Percentiles rank a stretch among this genome's conserved stretches.
These are phyloP conservation scores for Fusarium brevicatenulatum DNA, from an alignment of 2,329 filamentous ascomycete species.

Conservation along the genomic window DNA sequence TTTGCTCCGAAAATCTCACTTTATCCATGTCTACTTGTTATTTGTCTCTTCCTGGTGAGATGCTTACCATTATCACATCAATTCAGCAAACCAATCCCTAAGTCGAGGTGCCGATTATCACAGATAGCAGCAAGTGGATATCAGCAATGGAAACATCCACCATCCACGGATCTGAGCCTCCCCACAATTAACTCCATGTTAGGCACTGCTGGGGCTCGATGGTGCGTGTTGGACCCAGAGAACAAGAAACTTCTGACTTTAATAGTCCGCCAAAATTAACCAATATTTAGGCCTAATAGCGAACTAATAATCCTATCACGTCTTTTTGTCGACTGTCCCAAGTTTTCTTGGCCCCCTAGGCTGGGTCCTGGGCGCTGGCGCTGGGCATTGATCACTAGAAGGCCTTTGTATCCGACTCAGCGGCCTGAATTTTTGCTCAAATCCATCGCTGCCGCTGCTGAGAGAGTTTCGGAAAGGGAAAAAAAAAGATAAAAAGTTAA, in stretches of 20 bases:
- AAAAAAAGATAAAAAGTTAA: slow-evolving; percentile 33
- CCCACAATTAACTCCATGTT: slow-evolving; percentile 30
- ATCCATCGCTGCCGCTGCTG: slow-evolving; percentile 27
- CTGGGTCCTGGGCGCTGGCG: neutral
- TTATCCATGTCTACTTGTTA: neutral
- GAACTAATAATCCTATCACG: neutral
- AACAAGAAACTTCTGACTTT: neutral
- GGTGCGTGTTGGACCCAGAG: slow-evolving; percentile 21
- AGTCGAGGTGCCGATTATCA: neutral
- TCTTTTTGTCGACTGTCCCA: neutral
- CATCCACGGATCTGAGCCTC: slow-evolving; percentile 13
- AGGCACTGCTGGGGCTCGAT: slow-evolving; percentile 33
- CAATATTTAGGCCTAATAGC: neutral
- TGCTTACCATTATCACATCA: slow-evolving; percentile 30
- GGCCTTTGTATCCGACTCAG: slow-evolving; percentile 32
- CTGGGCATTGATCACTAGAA: slow-evolving; percentile 40
- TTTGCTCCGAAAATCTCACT: neutral
- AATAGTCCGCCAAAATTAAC: neutral
- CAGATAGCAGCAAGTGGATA: slow-evolving; percentile 23
- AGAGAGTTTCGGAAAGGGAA: slow-evolving; percentile 18
- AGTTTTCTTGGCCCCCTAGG: neutral
- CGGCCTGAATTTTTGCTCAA: slow-evolving; percentile 23
- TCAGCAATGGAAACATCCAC: slow-evolving; percentile 6
- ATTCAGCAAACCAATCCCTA: slow-evolving; percentile 6
- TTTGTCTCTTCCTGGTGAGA: slow-evolving; percentile 1